Percentiles rank a stretch among this genome's conserved stretches.
Evolutionary conservation across 148 eudicot species (phyloP).

Genomic region (Camellia sinensis): DNA sequence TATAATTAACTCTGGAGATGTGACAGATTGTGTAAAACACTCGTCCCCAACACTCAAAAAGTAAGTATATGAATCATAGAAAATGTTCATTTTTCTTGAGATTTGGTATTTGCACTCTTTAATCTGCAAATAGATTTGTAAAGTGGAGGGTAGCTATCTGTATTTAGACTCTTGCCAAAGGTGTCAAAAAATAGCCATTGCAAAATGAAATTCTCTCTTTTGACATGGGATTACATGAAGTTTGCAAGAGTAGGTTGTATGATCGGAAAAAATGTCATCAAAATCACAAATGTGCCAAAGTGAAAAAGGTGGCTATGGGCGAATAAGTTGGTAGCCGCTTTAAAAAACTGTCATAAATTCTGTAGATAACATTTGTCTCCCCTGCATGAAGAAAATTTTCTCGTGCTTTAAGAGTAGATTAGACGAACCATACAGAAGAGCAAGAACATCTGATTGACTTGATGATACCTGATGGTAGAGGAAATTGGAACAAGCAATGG

Average conservation of each 20-base stretch:
- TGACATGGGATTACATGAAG: background rate
- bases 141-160: background rate
- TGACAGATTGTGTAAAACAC: background rate
- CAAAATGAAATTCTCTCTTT: background rate
- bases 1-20: background rate
- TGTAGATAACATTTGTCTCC: too few relatives aligned
- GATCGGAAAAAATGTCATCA: background rate
- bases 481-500: too few relatives aligned
- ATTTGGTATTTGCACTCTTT: background rate
- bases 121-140: background rate
- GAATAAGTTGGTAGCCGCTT: background rate
- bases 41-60: background rate
- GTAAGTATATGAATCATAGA: background rate
- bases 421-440: background rate
- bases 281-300: too few relatives aligned
- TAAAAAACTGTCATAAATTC: too few relatives aligned
- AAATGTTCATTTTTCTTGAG: background rate
- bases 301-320: too few relatives aligned
- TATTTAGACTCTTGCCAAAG: background rate
- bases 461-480: too few relatives aligned
- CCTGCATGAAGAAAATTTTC: too few relatives aligned
- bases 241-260: background rate
- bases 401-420: background rate
- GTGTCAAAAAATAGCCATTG: background rate
- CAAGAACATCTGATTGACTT: background rate